Evolutionary conservation across 2,329 filamentous ascomycete species (phyloP), one percentile per base, ranked within the genome.

Genomic region (Teratosphaeria epicoccoides): DNA sequence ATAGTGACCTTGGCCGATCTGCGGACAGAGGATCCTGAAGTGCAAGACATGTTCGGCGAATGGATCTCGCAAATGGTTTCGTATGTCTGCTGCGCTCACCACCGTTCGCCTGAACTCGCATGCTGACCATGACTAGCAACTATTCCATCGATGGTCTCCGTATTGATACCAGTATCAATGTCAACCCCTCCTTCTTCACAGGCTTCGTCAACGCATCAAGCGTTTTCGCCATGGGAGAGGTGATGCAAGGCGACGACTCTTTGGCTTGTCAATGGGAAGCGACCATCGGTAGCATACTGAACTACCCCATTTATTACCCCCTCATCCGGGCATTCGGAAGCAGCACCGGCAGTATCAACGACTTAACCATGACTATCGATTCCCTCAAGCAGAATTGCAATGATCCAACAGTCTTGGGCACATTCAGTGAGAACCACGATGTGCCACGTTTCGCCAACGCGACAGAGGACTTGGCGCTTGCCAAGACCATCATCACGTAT

Each of bases 81-180:
- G 0, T 40, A 40, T 20, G 33, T 40, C 33, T 4, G 69, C 79
- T 46, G 64, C 68, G 22, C 85, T 82, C 83, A 71, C 85, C 55
- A 66, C 62, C n/a, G 70, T 70, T 44, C 68, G 84, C 0, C 76
- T 85, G 1, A 61, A 70, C 3, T 79, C 80, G 55, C 85, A 83
- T 61, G 71, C 71, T 40, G 33, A 40, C 20, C 33, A 4, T 37
- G 33, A 7, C 33, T 17, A 40, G 33, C 5, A 72, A 70, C 43
- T 77, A 76, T 55, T 55, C 56, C 56, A 67, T 71, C 47, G 69
- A 71, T 48, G 69, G 69, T 1, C 56, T 71, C 11, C 66, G 69
- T 2, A 63, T 71, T 40, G 69, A 71, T 47, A 70, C 68, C 2
- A 61, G 58, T 3, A 65, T 70, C 54, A 66, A 71, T 44, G 68